Conservation (phyloP, 2,329 filamentous ascomycete genomes). For the Diaporthe amygdali region DNA sequence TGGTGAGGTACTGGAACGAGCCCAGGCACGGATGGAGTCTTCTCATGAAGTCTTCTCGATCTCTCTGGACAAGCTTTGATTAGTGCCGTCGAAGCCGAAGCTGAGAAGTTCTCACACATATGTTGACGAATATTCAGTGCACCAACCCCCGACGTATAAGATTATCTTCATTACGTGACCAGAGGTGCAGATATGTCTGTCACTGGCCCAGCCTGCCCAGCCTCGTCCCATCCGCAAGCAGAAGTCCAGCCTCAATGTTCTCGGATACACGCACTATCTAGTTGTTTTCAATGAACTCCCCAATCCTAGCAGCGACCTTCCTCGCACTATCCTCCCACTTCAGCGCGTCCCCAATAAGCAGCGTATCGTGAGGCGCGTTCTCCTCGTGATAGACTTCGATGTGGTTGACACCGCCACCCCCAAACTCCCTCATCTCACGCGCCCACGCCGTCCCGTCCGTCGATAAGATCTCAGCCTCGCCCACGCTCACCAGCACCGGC, state of each 20-base stretch:
- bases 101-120: no score
- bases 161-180: no score
- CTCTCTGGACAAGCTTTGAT: neutral
- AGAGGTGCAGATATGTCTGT: neutral
- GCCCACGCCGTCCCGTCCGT: constrained; percentile 43
- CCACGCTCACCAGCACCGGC: constrained; percentile 47
- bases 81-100: neutral
- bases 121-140: neutral
- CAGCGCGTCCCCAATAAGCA: constrained; percentile 41
- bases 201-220: neutral
- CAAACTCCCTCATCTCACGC: constrained; percentile 39
- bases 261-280: neutral
- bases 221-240: neutral
- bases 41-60: no score
- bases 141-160: neutral
- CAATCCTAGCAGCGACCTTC: neutral
- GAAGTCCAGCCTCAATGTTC: neutral
- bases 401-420: constrained; percentile 39
- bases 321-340: constrained; percentile 41
- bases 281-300: constrained; percentile 6
- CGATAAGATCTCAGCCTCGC: constrained; percentile 46
- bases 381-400: constrained; percentile 43
- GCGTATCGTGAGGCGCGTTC: constrained; percentile 48
- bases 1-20: neutral
- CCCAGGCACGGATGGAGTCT: neutral